phyloP scores from a whole-genome alignment of 495 filamentous ascomycete species.

The Neurospora pannonica region DNA sequence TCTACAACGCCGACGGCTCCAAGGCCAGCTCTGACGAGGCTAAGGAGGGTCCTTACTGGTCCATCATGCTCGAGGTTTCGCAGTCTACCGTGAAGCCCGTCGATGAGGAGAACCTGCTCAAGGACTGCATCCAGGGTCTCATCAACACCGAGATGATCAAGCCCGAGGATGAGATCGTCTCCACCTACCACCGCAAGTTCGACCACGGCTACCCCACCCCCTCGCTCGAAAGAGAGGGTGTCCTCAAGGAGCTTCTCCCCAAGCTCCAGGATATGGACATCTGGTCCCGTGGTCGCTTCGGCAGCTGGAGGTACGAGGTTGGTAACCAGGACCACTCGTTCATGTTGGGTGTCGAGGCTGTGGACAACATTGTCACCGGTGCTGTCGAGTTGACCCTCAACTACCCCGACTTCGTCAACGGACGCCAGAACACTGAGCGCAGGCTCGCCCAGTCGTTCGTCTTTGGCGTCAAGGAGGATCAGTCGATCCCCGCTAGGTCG shows the following conservation, averaged over 20 bases:
- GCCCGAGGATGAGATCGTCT: constrained; percentile 87
- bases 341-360: constrained; percentile 97
- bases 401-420: constrained; percentile 98
- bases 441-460: constrained; percentile 63
- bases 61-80: constrained; percentile 98
- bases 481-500: constrained; percentile 25
- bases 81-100: constrained; percentile 94
- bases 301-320: constrained; percentile 92
- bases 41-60: constrained; percentile 94
- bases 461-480: constrained; percentile 11
- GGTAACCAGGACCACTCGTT: constrained; percentile 98
- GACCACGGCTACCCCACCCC: constrained; percentile 99
- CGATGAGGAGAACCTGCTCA: constrained; percentile 68
- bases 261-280: constrained; percentile 86
- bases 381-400: constrained; percentile 94
- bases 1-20: constrained; percentile 75
- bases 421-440: constrained; percentile 77
- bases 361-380: constrained; percentile 90
- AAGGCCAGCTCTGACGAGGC: constrained; percentile 58
- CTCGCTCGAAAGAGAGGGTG: constrained; percentile 87
- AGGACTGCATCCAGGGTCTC: constrained; percentile 89
- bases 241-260: constrained; percentile 84
- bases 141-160: constrained; percentile 95
- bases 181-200: constrained; percentile 96
- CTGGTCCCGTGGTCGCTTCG: constrained; percentile 92